phyloP scores from a whole-genome alignment of 78 protist genomes.

The Dictyostelium citrinum region DNA sequence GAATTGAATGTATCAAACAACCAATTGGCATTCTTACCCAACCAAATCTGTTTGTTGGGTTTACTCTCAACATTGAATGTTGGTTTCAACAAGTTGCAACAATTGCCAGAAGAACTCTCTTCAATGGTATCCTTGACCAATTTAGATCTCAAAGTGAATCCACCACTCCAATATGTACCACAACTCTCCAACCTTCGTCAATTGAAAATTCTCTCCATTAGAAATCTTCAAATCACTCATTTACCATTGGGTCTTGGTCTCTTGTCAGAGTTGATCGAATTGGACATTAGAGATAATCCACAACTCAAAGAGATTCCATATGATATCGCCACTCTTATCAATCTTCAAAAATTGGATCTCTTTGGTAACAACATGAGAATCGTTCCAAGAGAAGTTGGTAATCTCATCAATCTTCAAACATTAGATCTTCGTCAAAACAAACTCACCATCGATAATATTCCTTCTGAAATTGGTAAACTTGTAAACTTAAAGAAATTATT shows the following conservation, averaged over 20 bases:
- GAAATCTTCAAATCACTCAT: conserved; percentile 81
- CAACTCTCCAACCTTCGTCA: conserved; percentile 66
- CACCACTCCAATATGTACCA: conserved; percentile 80
- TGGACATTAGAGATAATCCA: conserved; percentile 81
- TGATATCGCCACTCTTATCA: conserved; percentile 73
- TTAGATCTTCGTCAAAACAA: conserved; percentile 78
- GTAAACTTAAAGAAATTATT: conserved; percentile 58
- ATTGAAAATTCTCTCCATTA: conserved; percentile 54
- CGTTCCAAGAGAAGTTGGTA: conserved; percentile 81
- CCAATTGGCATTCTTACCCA: conserved; percentile 70
- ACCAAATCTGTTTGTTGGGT: conserved; percentile 75
- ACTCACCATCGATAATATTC: conserved; percentile 70
- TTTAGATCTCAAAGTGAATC: conserved; percentile 80
- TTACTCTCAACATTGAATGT: conserved; percentile 45
- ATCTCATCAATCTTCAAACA: conserved; percentile 51
- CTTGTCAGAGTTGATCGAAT: conserved; percentile 43
- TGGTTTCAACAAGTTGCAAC: conserved; percentile 70
- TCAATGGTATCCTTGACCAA: conserved; percentile 60
- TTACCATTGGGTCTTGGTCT: conserved; percentile 68
- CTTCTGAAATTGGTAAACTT: conserved; percentile 77
- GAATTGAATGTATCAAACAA: conserved; percentile 72
- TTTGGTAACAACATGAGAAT: conserved; percentile 77
- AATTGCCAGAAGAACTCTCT: conserved; percentile 72
- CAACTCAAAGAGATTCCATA: conserved; percentile 77
- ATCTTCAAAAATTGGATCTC: conserved; percentile 70